These are phyloP conservation scores for Eucalyptus albens DNA, from an alignment of 345 rosid species.

Conservation along the genomic window DNA sequence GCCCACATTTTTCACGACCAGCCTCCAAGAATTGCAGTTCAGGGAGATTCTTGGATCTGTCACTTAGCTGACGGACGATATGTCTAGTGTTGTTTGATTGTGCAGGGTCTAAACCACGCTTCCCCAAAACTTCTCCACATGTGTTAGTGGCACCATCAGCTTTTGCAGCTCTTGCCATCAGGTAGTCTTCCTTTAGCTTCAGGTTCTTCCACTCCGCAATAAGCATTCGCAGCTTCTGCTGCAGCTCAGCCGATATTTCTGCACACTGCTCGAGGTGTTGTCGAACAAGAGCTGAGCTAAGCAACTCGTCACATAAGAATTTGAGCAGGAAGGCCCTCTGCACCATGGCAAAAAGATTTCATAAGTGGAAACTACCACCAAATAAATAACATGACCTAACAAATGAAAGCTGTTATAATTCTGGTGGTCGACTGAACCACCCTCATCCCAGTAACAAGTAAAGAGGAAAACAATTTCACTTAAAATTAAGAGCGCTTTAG, in stretches of 20 bases:
- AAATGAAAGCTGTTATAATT: background rate
- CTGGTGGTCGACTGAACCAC: background rate
- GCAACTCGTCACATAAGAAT: slow-evolving; percentile 86
- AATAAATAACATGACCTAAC: background rate
- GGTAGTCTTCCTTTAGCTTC: slow-evolving; percentile 55
- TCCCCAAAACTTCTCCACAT: slow-evolving; percentile 18
- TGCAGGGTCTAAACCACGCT: slow-evolving; percentile 17
- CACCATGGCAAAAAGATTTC: slow-evolving; percentile 1
- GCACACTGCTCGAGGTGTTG: slow-evolving; percentile 93
- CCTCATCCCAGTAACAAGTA: background rate
- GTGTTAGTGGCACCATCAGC: slow-evolving; percentile 19
- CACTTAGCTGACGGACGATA: slow-evolving; percentile 2
- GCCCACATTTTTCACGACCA: background rate
- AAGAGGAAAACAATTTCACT: background rate
- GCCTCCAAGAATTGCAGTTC: background rate
- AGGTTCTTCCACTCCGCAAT: slow-evolving; percentile 56
- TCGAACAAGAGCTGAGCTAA: slow-evolving; percentile 62
- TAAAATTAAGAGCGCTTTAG: background rate
- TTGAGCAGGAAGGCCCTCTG: slow-evolving; percentile 80
- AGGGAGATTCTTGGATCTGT: slow-evolving; percentile 2
- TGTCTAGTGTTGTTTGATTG: background rate
- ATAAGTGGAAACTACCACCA: background rate
- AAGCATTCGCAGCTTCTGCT: slow-evolving; percentile 77
- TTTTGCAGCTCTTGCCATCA: slow-evolving; percentile 51
- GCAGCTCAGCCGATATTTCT: slow-evolving; percentile 62